A percentile compares a stretch with the other conserved stretches of the same genome.
phyloP scores from a whole-genome alignment of 2,329 filamentous ascomycete genomes.

The Corniculantispora saksenae region DNA sequence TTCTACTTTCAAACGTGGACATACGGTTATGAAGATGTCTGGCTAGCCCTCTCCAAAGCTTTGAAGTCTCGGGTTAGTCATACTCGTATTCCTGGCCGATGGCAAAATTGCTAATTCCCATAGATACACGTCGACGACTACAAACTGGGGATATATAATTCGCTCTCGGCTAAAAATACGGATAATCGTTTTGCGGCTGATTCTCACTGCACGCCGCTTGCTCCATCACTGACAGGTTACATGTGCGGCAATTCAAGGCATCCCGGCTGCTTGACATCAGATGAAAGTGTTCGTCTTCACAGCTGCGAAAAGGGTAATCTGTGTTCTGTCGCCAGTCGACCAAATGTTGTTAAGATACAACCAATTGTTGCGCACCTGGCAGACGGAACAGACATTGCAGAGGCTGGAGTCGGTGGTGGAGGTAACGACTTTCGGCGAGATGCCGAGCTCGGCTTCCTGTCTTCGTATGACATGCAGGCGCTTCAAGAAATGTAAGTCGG shows the following conservation, averaged over 20 bases:
- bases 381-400: conserved; percentile 64
- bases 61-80: conserved; percentile 60
- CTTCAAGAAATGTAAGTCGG: conserved; percentile 43
- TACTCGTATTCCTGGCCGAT: conserved; percentile 19
- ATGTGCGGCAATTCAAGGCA: conserved; percentile 70
- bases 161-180: conserved; percentile 50
- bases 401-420: conserved; percentile 78
- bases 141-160: conserved; percentile 70
- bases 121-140: conserved; percentile 83
- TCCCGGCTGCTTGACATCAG: conserved; percentile 69
- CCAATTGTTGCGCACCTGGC: conserved; percentile 70
- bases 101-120: background rate
- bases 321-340: conserved; percentile 50
- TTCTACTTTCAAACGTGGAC: conserved; percentile 92
- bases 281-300: conserved; percentile 68
- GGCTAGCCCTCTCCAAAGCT: conserved; percentile 74
- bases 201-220: conserved; percentile 56
- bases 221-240: conserved; percentile 70
- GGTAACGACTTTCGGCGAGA: conserved; percentile 71
- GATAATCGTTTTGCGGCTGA: conserved; percentile 42
- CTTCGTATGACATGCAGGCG: conserved; percentile 53
- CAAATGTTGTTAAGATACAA: conserved; percentile 70
- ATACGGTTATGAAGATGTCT: conserved; percentile 87
- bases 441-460: conserved; percentile 63
- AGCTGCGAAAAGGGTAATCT: conserved; percentile 78